phyloP scores from a whole-genome alignment of 495 filamentous ascomycete species.

The Aspergillus carlsbadensis region DNA sequence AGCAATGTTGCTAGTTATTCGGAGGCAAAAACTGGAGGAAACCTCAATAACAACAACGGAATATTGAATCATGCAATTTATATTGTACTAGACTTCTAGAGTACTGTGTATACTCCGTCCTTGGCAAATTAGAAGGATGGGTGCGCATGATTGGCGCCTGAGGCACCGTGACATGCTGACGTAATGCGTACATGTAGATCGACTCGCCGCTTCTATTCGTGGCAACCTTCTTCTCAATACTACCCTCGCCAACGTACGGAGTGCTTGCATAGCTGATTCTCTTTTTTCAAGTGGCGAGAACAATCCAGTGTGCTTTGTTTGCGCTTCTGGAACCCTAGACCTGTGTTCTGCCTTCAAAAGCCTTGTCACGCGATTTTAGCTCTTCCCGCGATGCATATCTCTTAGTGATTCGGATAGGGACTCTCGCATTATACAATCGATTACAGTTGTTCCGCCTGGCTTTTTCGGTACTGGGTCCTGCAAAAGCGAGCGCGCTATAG shows the following conservation, averaged over 20 bases:
- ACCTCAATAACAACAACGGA: background rate
- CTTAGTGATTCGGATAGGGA: background rate
- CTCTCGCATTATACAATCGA: background rate
- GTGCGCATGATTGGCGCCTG: background rate
- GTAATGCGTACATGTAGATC: background rate
- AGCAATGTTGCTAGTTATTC: conserved; percentile 11
- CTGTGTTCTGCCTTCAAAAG: background rate
- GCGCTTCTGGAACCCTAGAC: no score
- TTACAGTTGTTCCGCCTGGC: background rate
- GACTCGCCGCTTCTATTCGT: no score
- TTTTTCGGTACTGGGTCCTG: no score
- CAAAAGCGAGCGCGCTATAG: background rate
- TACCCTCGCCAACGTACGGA: background rate
- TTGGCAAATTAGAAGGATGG: background rate
- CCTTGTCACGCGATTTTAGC: background rate
- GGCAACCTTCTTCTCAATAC: no score
- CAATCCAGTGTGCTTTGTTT: no score
- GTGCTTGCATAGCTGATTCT: no score
- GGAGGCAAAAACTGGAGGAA: conserved; percentile 4
- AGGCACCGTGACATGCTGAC: background rate
- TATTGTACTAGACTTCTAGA: background rate
- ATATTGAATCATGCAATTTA: background rate
- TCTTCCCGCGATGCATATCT: background rate
- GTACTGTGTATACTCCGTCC: background rate
- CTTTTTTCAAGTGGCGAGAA: no score